Conservation (phyloP, 2,329 filamentous ascomycete genomes). For the Phialemoniopsis sp. region DNA sequence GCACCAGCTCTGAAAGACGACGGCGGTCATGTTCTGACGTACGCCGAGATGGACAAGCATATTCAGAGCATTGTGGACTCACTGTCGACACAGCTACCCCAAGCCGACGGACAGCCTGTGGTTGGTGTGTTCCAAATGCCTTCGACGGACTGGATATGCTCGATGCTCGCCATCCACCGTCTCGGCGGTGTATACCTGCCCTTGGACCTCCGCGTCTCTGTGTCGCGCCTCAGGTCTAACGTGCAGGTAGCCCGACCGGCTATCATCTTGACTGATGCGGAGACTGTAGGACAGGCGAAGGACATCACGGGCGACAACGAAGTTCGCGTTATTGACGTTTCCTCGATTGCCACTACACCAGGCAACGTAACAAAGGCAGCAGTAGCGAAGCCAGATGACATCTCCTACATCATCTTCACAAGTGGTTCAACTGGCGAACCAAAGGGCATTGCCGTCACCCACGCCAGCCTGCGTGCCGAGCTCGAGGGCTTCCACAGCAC, state of each 20-base stretch:
- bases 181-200: slow-evolving; percentile 33
- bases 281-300: no score
- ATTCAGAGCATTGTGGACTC: no score
- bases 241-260: slow-evolving; percentile 10
- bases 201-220: slow-evolving; percentile 27
- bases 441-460: slow-evolving; percentile 32
- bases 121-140: slow-evolving; percentile 37
- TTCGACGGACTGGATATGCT: slow-evolving; percentile 23
- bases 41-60: slow-evolving; percentile 19
- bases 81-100: no score
- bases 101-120: slow-evolving; percentile 12
- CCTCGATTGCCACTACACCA: no score
- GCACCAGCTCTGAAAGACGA: slow-evolving; percentile 12
- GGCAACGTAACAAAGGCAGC: slow-evolving; percentile 7
- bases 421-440: slow-evolving; percentile 27
- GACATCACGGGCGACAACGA: no score
- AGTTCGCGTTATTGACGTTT: no score
- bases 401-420: slow-evolving; percentile 30
- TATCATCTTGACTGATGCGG: no score
- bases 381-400: background rate
- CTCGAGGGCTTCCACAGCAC: slow-evolving; percentile 16
- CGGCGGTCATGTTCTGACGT: slow-evolving; percentile 22
- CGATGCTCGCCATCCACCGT: slow-evolving; percentile 33
- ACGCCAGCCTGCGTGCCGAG: slow-evolving; percentile 20
- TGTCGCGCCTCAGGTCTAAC: slow-evolving; percentile 22